Percentiles rank a stretch among this genome's conserved stretches.
Evolutionary conservation across 1,284 basidiomycete species (phyloP).

Genomic region (Boletus semigastroideus): DNA sequence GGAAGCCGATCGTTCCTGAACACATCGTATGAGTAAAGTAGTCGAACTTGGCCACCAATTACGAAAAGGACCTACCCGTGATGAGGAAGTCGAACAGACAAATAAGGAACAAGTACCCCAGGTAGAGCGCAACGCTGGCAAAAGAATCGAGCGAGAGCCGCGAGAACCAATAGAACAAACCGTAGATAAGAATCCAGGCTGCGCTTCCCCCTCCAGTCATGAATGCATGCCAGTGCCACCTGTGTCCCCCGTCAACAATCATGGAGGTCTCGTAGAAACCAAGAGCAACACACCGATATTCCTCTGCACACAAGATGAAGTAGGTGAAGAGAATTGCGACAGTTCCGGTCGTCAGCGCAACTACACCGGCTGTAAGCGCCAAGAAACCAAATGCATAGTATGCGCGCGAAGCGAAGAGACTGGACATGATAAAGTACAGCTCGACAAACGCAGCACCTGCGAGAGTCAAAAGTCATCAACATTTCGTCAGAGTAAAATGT

Average conservation of each 20-base stretch:
- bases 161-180: constrained; percentile 81
- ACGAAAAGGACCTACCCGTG: constrained; percentile 56
- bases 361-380: constrained; percentile 83
- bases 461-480: not conserved
- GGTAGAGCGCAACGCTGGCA: constrained; percentile 83
- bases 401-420: constrained; percentile 90
- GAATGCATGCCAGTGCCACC: constrained; percentile 98
- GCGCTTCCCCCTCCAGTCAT: constrained; percentile 92
- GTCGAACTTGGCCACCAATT: constrained; percentile 3
- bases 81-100: constrained; percentile 85
- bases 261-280: not conserved
- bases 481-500: constrained; percentile 4
- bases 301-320: constrained; percentile 93
- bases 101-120: constrained; percentile 89
- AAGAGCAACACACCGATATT: constrained; percentile 68
- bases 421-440: constrained; percentile 91
- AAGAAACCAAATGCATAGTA: constrained; percentile 98
- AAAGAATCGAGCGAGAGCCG: constrained; percentile 83
- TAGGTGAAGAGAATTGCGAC: constrained; percentile 91
- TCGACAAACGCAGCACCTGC: constrained; percentile 93
- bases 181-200: constrained; percentile 79
- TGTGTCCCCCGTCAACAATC: constrained; percentile 26
- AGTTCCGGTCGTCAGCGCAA: constrained; percentile 86
- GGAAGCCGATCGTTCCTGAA: constrained; percentile 80
- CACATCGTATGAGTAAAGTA: not conserved